Base-by-base conservation (phyloP, 23 red algal species). In the Gracilaria gracilis region DNA sequence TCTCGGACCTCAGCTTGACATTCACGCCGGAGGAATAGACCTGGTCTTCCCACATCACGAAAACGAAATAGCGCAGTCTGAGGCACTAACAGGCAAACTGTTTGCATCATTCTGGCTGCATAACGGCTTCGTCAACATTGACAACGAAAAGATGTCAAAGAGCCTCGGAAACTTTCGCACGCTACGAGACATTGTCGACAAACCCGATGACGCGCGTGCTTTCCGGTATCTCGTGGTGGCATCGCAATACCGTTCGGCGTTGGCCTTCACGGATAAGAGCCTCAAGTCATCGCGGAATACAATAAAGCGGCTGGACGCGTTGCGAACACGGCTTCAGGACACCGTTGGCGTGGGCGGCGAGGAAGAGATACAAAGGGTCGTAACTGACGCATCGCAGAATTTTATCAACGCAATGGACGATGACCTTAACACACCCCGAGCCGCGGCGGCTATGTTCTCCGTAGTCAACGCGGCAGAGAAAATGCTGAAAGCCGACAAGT, bases 41-140 rank as follows among this genome's bases (percentile, higher is more conserved):
- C 90, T 99, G 0, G 95, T 99, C 3, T 99, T 99, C 61, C 97
- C 97, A 19, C 97, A 99, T 64, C 97, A 99, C 65, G 97, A 99
- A 40, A 99, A 99, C 78, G 97, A 99, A 55, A 95, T 96, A 50
- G 97, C 97, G 58, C 97, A 99, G 51, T 75, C 75, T 20, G 93
- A 99, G 59, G 97, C 97, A 11, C 25, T 86, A 0, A 96, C 76
- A 51, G 97, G 91, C 23, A 32, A 49, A 8, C 79, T 57, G 44
- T 99, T 96, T 72, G 83, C 93, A 9, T 67, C 84, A 14, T 96
- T 92, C 73, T 99, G 97, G 97, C 51, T 99, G 14, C 97, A 99
- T 80, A 99, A 99, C 76, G 97, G 94, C 49, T 99, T 99, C 82
- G 97, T 99, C 14, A 95, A 96, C 32, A 92, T 99, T 61, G 84